Evolutionary conservation across 495 filamentous ascomycete genomes (phyloP).

Genomic region (Achaetomiella virescens): DNA sequence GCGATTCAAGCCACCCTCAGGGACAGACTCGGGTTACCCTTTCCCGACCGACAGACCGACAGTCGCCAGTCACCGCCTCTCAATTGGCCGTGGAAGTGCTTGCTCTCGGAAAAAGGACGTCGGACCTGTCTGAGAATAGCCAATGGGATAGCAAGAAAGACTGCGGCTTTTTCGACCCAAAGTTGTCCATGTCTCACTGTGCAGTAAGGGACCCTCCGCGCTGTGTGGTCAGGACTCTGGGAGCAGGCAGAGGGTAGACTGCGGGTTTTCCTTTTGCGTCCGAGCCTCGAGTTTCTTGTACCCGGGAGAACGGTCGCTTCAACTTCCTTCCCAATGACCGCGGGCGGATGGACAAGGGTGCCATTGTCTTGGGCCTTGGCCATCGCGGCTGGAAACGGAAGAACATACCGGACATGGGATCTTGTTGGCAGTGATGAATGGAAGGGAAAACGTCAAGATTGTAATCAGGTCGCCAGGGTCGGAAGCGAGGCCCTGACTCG

Average conservation of each 20-base stretch:
- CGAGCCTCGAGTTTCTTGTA: background rate
- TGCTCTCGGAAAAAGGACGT: no score
- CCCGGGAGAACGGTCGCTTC: background rate
- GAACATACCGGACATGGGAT: background rate
- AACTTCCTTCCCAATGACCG: background rate
- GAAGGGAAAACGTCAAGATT: background rate
- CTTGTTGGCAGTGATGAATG: background rate
- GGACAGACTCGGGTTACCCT: no score
- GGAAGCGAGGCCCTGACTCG: background rate
- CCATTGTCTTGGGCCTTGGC: background rate
- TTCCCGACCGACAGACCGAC: no score
- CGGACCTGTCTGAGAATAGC: no score
- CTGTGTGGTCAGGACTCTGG: background rate
- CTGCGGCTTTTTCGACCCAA: no score
- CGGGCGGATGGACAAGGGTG: background rate
- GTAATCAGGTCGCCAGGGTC: background rate
- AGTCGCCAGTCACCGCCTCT: no score
- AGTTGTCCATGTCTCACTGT: background rate
- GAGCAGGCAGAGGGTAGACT: no score
- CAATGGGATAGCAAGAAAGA: no score
- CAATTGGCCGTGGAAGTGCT: no score
- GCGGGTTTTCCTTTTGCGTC: background rate
- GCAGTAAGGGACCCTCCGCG: no score
- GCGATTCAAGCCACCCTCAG: no score
- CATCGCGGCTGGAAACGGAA: background rate